These are phyloP conservation scores for Aspergillus panamensis DNA, from an alignment of 495 filamentous ascomycete species.

Conservation along the genomic window DNA sequence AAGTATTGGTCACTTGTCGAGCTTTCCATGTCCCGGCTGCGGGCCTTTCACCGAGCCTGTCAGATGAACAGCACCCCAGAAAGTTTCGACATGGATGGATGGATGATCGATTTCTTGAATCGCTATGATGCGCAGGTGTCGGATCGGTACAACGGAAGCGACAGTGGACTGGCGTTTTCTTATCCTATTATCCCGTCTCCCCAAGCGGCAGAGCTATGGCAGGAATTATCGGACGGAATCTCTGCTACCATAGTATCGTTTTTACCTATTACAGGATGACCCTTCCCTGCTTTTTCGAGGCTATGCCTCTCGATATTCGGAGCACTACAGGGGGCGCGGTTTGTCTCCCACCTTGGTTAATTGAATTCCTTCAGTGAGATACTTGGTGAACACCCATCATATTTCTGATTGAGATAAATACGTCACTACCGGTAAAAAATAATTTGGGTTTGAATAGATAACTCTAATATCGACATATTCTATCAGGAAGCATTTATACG, in stretches of 20 bases:
- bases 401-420: neutral
- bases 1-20: conserved; percentile 13
- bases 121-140: conserved; percentile 8
- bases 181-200: neutral
- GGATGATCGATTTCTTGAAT: conserved; percentile 11
- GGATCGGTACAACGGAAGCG: neutral
- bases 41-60: conserved; percentile 12
- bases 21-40: conserved; percentile 10
- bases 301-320: too few species aligned
- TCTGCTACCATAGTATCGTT: neutral
- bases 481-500: neutral
- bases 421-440: neutral
- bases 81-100: conserved; percentile 7
- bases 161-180: neutral
- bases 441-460: neutral
- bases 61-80: conserved; percentile 11
- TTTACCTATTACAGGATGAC: neutral
- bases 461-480: neutral
- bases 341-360: neutral
- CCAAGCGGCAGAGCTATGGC: conserved; percentile 1
- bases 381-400: neutral
- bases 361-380: neutral
- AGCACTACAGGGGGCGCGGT: too few species aligned
- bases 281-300: neutral
- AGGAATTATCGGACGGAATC: conserved; percentile 1